Base-by-base conservation (phyloP, 2,329 filamentous ascomycete genomes). In the Piedraia hortae region DNA sequence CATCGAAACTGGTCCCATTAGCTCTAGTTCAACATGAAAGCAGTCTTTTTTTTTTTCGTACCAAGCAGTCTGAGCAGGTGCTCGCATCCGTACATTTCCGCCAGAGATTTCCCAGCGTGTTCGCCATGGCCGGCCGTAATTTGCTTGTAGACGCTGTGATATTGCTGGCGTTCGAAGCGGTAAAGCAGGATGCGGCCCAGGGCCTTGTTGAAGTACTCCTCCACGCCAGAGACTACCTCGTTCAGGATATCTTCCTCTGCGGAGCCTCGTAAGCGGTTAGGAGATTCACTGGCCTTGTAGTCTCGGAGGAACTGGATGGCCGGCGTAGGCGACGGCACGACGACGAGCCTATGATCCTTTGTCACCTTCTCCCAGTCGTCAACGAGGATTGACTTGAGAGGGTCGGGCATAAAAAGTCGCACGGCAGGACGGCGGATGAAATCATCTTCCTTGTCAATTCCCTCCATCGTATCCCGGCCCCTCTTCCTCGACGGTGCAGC, bases 351-450 rank as follows among this genome's bases (percentile, higher is more conserved):
- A 34, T 77, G 64, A 41, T 88, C 85, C 50, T 91, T 93, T 25
- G 85, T 97, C 29, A 97, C 67, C 36, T 91, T 89, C 46, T 97
- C 85, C 85, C 85, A 97, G 44, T 97, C 85, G 42, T 97, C 85
- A 11, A 97, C 85, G 3, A 97, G 62, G 30, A 89, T 59, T 9
- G 73, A 75, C 51, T 93, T 91, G 32, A 97, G 57, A 32, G 72
- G 64, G 40, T 93, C 85, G 0, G 85, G 78, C 31, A 93, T 66
- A 21, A 68, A 59, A 18, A 97, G 60, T 35, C 77, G 74, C 37
- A 97, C 70, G 10, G 77, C 75, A 10, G 82, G 80, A 26, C 78
- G 67, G 30, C 60, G 58, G 39, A 78, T 64, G 42, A 90, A 97
- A 4, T 59, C 54, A 28, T 93, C 85, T 51, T 93, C 85, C 80